Evolutionary conservation across 495 filamentous ascomycete species (phyloP).

Genomic region (Lindgomyces ingoldianus): DNA sequence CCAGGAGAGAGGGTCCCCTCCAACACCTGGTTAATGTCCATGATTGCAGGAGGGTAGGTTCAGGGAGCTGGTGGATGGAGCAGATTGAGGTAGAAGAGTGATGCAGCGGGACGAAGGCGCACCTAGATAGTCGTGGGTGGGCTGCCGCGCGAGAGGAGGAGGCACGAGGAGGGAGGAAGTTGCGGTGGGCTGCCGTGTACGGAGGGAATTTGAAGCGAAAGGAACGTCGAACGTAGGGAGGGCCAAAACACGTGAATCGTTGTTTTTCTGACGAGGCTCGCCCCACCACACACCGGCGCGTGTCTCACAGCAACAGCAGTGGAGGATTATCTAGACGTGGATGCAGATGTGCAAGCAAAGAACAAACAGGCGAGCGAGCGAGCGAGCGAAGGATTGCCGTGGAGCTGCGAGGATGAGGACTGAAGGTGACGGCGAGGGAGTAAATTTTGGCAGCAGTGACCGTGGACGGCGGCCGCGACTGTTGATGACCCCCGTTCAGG

Average conservation of each 20-base stretch:
- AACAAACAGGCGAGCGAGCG: not conserved
- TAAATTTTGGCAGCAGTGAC: no score
- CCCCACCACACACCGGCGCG: not conserved
- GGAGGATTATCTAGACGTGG: not conserved
- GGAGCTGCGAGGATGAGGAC: not conserved
- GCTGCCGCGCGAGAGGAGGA: not conserved
- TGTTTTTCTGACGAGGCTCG: not conserved
- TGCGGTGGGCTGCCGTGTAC: constrained; percentile 18
- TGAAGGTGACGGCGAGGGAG: no score
- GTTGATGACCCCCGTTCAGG: not conserved
- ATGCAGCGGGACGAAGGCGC: not conserved
- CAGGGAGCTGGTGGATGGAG: not conserved
- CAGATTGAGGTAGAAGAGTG: not conserved
- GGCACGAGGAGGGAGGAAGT: constrained; percentile 14
- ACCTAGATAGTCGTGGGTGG: constrained; percentile 2
- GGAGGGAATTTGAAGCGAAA: constrained; percentile 40
- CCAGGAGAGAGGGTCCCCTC: constrained; percentile 87
- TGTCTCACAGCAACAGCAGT: not conserved
- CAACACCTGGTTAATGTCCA: constrained; percentile 84
- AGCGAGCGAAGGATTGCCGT: not conserved
- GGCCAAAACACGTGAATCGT: constrained; percentile 37
- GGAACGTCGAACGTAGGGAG: constrained; percentile 16
- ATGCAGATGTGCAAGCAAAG: not conserved
- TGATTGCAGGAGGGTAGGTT: constrained; percentile 47
- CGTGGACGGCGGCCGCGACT: not conserved